Evolutionary conservation across 805 yeast species (phyloP), one percentile per base, ranked within the genome.

Genomic region (Pichia occidentalis): DNA sequence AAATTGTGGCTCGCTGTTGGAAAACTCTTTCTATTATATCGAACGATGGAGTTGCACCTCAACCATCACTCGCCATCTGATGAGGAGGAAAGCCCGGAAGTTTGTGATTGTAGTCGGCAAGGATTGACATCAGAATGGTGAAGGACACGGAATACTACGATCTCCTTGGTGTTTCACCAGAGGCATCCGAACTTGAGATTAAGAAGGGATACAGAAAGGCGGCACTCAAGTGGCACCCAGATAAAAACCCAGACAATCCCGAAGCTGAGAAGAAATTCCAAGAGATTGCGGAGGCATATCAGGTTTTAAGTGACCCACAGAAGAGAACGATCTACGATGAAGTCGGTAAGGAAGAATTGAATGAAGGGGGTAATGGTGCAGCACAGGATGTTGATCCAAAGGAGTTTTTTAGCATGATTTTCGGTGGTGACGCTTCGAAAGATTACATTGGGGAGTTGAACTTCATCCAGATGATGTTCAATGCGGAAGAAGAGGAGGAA

Each of bases 381-480:
- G 37, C 38, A 7, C 67, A 65, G 35, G 84, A 79, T 45, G 86
- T 77, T 48, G 90, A 82, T 56, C 84, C 90, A 2, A 67, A 74
- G 29, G 86, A 80, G 52, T 77, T 78, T 49, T 80, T 80, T 55
- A 68, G 80, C 4, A 70, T 70, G 64, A 79, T 80, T 42, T 80
- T 87, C 60, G 96, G 96, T 31, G 96, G 96, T 34, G 95, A 83
- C 40, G 94, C 92, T 2, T 87, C 88, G 60, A 72, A 68, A 24
- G 79, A 80, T 34, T 80, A 87, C 70, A 85, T 90, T 50, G 98
- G 98, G 5, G 95, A 92, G 56, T 63, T 87, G 44, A 74, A 87
- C 21, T 67, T 88, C 56, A 60, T 92, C 53, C 77, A 75, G 51
- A 94, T 87, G 49, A 63, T 92, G 55, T 72, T 81, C 49, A 61